Evolutionary conservation across 176 grass and related monocot species (phyloP), one percentile per base, ranked within the genome.

Genomic region (Miscanthus lutarioriparius): DNA sequence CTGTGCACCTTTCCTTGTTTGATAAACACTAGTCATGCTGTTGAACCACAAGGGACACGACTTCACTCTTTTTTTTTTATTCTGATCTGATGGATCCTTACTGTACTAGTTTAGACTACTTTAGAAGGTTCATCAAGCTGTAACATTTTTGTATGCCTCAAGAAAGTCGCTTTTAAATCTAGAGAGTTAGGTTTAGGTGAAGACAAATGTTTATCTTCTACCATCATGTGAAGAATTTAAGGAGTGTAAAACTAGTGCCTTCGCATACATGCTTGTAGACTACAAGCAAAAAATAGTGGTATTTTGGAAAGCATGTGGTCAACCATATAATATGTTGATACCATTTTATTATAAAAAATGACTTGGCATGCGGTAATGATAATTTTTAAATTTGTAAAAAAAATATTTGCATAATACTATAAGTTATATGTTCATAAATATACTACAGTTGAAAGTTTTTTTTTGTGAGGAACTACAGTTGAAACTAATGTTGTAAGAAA

Each of bases 61-160:
- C 64, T 86, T 67, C 5, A 65, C 26, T 65, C 0, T 49, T 79
- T 51, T 67, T 68, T 40, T 58, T 76, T 38, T 8, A 59, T 59
- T 59, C 8, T 59, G 22, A 23, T 59, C 26, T 49, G 10, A 30
- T 63, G n/a, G 37, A 81, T 41, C 28, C 25, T 59, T 75, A 20
- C 19, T 23, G 27, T 30, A n/a, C 64, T 85, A 66, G 37, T 56
- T 37, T n/a, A 40, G 4, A 70, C 11, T 10, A 30, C 4, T 78
- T 90, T 19, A 30, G 30, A 59, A 16, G 83, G n/a, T 47, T 68
- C 28, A 62, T 48, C 19, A 30, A 83, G 30, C 61, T 75, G 36
- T 78, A 62, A 74, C 36, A 51, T 70, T 64, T 12, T 38, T 37
- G 7, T 59, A 64, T 53, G 33, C 28, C 41, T 32, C 19, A 66